Conservation (phyloP, 805 yeast genomes). For the Cyberlindnera veronae region DNA sequence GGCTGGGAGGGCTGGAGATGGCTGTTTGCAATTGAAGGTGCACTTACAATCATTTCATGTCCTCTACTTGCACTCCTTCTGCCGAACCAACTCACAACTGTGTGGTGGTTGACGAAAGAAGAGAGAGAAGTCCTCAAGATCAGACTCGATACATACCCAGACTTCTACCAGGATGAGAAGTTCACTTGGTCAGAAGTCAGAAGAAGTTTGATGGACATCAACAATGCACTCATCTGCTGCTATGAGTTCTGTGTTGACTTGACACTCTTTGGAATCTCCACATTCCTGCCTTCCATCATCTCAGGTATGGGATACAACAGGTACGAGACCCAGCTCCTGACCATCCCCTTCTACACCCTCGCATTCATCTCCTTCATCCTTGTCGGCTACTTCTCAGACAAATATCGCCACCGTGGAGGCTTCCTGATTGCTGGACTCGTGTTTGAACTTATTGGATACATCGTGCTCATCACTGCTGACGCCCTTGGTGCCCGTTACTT, state of each 20-base stretch:
- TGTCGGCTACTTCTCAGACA: slow-evolving; percentile 32
- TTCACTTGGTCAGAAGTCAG: slow-evolving; percentile 35
- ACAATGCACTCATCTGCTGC: slow-evolving; percentile 32
- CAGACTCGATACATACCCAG: slow-evolving; percentile 35
- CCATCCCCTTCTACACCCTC: slow-evolving; percentile 41
- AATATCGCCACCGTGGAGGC: slow-evolving; percentile 32
- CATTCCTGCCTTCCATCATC: slow-evolving; percentile 44
- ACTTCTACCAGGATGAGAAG: slow-evolving; percentile 34
- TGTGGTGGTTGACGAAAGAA: slow-evolving; percentile 38
- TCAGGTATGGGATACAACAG: slow-evolving; percentile 41
- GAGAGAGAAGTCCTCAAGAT: slow-evolving; percentile 36
- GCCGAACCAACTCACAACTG: slow-evolving; percentile 37
- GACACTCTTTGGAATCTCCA: slow-evolving; percentile 41
- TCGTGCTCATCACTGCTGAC: slow-evolving; percentile 31
- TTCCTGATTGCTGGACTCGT: slow-evolving; percentile 34
- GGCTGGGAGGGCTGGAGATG: slow-evolving; percentile 48
- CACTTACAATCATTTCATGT: slow-evolving; percentile 36
- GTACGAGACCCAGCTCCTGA: slow-evolving; percentile 39
- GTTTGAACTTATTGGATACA: slow-evolving; percentile 32
- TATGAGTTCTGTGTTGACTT: slow-evolving; percentile 44
- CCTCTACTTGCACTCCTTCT: slow-evolving; percentile 34
- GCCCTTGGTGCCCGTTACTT: slow-evolving; percentile 35
- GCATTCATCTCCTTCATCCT: slow-evolving; percentile 32
- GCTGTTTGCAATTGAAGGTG: slow-evolving; percentile 49
- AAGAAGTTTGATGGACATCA: slow-evolving; percentile 36